Percentiles rank a stretch among this genome's conserved stretches.
Conservation (phyloP, 2,329 filamentous ascomycete species). For the Paradendryphiella salina region DNA sequence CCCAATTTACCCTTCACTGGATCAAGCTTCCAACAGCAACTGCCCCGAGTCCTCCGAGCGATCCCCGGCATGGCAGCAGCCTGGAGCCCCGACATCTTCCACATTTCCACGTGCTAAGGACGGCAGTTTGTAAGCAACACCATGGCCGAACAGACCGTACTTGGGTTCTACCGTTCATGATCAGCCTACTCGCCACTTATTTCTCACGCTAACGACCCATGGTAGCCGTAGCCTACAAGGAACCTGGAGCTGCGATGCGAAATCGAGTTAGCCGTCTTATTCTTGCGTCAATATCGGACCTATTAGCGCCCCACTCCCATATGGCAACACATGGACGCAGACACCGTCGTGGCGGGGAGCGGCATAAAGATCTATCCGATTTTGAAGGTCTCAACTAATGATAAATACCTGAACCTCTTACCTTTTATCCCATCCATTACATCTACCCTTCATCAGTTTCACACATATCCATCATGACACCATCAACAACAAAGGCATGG, state of each 20-base stretch:
- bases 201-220: not conserved
- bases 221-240: conserved; percentile 9
- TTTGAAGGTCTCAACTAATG: not conserved
- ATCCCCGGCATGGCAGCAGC: conserved; percentile 1
- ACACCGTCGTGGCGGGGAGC: conserved; percentile 5
- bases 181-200: conserved; percentile 2
- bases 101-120: not conserved
- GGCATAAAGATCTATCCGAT: not conserved
- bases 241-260: conserved; percentile 7
- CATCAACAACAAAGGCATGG: conserved; percentile 61
- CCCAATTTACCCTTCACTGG: not conserved
- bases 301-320: conserved; percentile 19
- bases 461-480: conserved; percentile 36
- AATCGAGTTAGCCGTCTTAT: conserved; percentile 10
- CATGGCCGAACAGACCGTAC: not conserved
- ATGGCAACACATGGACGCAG: conserved; percentile 16
- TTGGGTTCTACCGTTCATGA: not conserved
- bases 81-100: not conserved
- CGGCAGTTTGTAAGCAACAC: conserved; percentile 1
- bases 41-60: not conserved
- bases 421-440: not conserved
- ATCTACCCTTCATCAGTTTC: not conserved
- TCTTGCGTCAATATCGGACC: conserved; percentile 30
- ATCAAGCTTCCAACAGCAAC: not conserved
- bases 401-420: not conserved